A percentile compares a stretch with the other conserved stretches of the same genome.
Conservation (phyloP, 169 alveolate species). For the Eimeria tenella region DNA sequence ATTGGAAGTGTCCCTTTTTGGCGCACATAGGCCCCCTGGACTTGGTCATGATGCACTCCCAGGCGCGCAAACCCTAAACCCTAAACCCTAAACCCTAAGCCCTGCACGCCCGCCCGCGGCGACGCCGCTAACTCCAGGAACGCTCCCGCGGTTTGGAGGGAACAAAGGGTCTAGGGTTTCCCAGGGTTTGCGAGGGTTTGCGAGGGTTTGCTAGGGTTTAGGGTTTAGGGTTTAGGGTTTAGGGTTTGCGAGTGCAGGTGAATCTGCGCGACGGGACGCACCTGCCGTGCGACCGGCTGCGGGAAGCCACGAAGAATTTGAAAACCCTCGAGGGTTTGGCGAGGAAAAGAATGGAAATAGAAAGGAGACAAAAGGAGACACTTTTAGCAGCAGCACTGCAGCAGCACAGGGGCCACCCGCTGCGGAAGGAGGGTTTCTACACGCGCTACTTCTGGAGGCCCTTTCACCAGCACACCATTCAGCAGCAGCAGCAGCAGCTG, state of each 20-base stretch:
- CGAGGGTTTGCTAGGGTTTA: no score
- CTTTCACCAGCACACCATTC: background rate
- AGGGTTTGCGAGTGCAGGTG: background rate
- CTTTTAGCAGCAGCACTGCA: slow-evolving; percentile 30
- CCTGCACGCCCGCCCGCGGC: no score
- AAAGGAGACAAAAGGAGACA: background rate
- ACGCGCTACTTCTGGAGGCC: slow-evolving; percentile 18
- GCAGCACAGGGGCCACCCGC: slow-evolving; percentile 37
- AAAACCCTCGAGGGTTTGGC: slow-evolving; percentile 48
- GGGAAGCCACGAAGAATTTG: background rate
- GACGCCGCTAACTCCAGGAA: no score
- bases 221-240: background rate
- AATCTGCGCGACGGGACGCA: slow-evolving; percentile 84
- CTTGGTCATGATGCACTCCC: slow-evolving; percentile 86
- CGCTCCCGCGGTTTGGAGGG: no score
- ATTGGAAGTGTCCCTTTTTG: slow-evolving; percentile 82
- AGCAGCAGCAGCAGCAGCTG: background rate
- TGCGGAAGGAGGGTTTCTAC: slow-evolving; percentile 65
- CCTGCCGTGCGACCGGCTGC: slow-evolving; percentile 83
- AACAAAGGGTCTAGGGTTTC: no score
- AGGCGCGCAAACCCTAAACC: slow-evolving; percentile 70
- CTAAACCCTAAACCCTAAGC: no score
- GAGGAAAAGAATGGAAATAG: background rate
- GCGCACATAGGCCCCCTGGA: slow-evolving; percentile 84
- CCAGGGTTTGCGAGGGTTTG: no score